A percentile compares a stretch with the other conserved stretches of the same genome.
Evolutionary conservation across 352 stramenopile species (phyloP).

Genomic region (Plasmopara viticola): DNA sequence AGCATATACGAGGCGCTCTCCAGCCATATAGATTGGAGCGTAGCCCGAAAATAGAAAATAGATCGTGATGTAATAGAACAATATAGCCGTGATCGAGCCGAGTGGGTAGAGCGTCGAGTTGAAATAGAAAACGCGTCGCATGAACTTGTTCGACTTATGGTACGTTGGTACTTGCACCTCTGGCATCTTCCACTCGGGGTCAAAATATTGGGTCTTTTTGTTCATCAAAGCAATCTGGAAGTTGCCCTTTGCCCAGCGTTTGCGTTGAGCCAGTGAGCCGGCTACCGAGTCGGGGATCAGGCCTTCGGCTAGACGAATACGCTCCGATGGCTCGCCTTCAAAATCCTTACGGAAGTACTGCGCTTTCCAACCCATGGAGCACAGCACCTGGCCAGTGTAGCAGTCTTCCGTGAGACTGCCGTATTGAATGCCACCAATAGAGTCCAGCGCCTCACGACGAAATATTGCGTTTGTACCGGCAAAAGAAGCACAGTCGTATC

Average conservation of each 20-base stretch:
- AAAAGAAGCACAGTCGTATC: constrained; percentile 81
- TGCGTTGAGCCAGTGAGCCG: constrained; percentile 63
- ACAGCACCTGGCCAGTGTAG: constrained; percentile 76
- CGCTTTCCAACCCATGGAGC: constrained; percentile 76
- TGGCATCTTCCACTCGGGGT: constrained; percentile 76
- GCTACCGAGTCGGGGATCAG: constrained; percentile 72
- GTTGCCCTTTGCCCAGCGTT: constrained; percentile 81
- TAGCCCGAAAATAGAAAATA: constrained; percentile 83
- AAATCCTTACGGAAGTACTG: constrained; percentile 87
- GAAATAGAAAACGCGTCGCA: constrained; percentile 75
- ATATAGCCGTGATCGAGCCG: constrained; percentile 65
- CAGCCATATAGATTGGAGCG: constrained; percentile 77
- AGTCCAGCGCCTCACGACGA: constrained; percentile 79
- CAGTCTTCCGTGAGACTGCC: constrained; percentile 83
- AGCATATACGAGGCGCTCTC: constrained; percentile 58
- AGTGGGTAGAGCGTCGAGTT: constrained; percentile 79
- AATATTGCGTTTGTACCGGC: constrained; percentile 80
- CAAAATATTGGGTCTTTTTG: constrained; percentile 74
- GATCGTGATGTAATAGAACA: constrained; percentile 84
- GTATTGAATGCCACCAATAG: constrained; percentile 82
- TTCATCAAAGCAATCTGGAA: constrained; percentile 83
- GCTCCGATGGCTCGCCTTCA: constrained; percentile 64
- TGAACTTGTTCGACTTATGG: constrained; percentile 63
- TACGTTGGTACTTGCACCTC: constrained; percentile 52
- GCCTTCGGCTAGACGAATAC: constrained; percentile 73